Evolutionary conservation across 2,329 filamentous ascomycete genomes (phyloP).

Genomic region (Aspergillus pseudotamarii): DNA sequence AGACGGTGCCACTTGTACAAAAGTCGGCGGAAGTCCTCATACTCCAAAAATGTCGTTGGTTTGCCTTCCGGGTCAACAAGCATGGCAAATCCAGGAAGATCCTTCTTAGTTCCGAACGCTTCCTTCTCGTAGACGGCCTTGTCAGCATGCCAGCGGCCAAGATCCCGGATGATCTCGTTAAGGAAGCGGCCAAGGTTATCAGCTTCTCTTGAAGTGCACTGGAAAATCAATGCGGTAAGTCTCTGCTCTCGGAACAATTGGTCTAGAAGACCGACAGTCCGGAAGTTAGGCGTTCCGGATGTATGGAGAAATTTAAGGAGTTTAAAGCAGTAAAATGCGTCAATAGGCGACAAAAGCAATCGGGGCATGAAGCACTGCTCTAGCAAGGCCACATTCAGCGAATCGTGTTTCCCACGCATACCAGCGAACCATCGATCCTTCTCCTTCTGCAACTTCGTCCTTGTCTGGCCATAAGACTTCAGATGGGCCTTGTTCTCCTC

Average conservation of each 20-base stretch:
- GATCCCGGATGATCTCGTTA: conserved; percentile 76
- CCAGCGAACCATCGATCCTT: conserved; percentile 77
- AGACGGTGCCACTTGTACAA: conserved; percentile 90
- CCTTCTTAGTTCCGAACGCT: conserved; percentile 67
- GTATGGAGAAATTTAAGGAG: conserved; percentile 87
- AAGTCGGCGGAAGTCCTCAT: conserved; percentile 81
- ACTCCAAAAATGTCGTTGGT: conserved; percentile 73
- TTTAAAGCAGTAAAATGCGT: conserved; percentile 85
- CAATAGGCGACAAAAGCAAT: conserved; percentile 77
- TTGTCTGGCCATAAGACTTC: conserved; percentile 67
- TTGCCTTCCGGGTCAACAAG: conserved; percentile 71
- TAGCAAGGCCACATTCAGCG: conserved; percentile 74
- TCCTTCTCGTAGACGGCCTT: conserved; percentile 78
- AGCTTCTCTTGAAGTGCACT: conserved; percentile 85
- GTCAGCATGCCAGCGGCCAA: conserved; percentile 82
- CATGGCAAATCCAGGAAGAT: conserved; percentile 77
- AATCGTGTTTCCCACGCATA: conserved; percentile 64
- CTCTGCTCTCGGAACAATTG: conserved; percentile 82
- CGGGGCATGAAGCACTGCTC: conserved; percentile 94
- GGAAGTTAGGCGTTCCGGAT: conserved; percentile 81
- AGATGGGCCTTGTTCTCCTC: conserved; percentile 74
- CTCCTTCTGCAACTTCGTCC: conserved; percentile 71
- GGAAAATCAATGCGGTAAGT: conserved; percentile 80
- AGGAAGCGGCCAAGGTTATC: conserved; percentile 93
- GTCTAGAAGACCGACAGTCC: conserved; percentile 79